Evolutionary conservation across 345 rosid genomes (phyloP).

Genomic region (Murraya koenigii): DNA sequence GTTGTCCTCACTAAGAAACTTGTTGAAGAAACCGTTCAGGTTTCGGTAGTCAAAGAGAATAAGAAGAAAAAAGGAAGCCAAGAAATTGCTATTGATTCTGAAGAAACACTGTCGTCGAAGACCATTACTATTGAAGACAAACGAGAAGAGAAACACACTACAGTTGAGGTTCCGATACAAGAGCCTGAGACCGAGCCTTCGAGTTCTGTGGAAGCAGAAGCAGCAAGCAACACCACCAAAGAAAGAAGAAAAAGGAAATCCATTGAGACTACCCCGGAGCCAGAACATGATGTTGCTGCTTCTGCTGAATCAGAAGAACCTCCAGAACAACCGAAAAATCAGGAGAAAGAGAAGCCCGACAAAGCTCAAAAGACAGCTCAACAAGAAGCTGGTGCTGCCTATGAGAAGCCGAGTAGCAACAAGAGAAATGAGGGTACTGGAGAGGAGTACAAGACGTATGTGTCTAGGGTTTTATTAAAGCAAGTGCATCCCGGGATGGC

Average conservation of each 20-base stretch:
- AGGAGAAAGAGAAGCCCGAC: neutral
- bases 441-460: conserved; percentile 59
- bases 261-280: neutral
- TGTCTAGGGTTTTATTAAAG: conserved; percentile 61
- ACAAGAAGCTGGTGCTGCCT: conserved; percentile 5
- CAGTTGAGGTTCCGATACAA: conserved; percentile 7
- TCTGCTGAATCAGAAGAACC: neutral
- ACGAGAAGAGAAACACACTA: neutral
- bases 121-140: conserved; percentile 13
- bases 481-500: conserved; percentile 70
- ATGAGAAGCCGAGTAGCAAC: neutral
- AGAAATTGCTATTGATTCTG: neutral
- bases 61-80: conserved; percentile 3
- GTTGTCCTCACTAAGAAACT: conserved; percentile 38
- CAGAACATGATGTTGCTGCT: neutral
- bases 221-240: neutral
- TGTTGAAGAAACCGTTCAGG: conserved; percentile 35
- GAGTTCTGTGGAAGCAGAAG: neutral
- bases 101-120: neutral
- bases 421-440: conserved; percentile 18
- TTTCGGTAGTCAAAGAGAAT: conserved; percentile 22
- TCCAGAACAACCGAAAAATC: neutral
- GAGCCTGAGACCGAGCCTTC: neutral
- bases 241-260: neutral
- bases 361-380: neutral